Conservation (phyloP, 805 yeast species). For the Wickerhamomyces bovis region DNA sequence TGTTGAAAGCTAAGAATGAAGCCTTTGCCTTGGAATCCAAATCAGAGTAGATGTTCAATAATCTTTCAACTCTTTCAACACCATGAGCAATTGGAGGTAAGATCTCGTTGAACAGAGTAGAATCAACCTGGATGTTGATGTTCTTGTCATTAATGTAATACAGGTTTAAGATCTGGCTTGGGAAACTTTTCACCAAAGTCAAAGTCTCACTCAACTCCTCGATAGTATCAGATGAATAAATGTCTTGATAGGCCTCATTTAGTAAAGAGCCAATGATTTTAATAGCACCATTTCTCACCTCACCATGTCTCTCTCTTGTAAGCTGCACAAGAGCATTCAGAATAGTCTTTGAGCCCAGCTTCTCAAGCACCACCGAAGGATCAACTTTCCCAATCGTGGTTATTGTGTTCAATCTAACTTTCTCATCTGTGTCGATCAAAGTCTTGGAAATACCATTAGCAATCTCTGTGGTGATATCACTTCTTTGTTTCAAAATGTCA, state of each 20-base stretch:
- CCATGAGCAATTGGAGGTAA: constrained; percentile 48
- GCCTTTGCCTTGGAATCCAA: constrained; percentile 54
- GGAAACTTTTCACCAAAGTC: constrained; percentile 39
- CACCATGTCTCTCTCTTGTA: constrained; percentile 63
- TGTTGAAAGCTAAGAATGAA: constrained; percentile 63
- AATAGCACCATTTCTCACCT: constrained; percentile 58
- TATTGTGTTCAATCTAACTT: constrained; percentile 61
- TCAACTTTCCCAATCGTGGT: constrained; percentile 42
- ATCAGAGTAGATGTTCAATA: constrained; percentile 40
- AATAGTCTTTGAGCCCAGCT: constrained; percentile 40
- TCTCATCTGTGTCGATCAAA: constrained; percentile 68
- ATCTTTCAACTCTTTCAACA: constrained; percentile 43
- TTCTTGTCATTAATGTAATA: constrained; percentile 67
- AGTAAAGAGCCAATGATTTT: constrained; percentile 49
- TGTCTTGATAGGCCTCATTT: constrained; percentile 35
- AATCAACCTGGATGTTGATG: constrained; percentile 63
- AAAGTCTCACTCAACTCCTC: constrained; percentile 21
- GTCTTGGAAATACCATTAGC: constrained; percentile 58
- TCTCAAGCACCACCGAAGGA: constrained; percentile 39
- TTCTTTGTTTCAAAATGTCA: constrained; percentile 37
- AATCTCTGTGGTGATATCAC: constrained; percentile 45
- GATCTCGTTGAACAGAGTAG: constrained; percentile 50
- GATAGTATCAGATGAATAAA: constrained; percentile 11
- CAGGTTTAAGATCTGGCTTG: constrained; percentile 57
- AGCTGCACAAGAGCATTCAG: constrained; percentile 54